These are phyloP conservation scores for Stromatinia cepivora DNA, from an alignment of 2,329 filamentous ascomycete species.

Conservation along the genomic window DNA sequence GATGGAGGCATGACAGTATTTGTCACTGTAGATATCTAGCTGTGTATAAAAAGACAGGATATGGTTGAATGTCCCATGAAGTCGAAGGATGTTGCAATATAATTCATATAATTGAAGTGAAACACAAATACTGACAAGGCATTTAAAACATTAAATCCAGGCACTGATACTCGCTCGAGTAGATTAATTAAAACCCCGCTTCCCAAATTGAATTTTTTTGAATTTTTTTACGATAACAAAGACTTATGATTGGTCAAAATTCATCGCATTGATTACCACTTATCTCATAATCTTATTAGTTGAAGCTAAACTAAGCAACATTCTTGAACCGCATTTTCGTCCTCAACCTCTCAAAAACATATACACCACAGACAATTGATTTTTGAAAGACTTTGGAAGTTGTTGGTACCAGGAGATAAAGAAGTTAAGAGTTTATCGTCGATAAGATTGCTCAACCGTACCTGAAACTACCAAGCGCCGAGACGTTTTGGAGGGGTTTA, in stretches of 20 bases:
- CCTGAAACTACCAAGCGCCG: background rate
- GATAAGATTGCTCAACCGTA: background rate
- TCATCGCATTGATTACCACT: background rate
- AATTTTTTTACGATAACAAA: background rate
- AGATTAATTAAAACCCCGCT: background rate
- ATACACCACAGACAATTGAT: background rate
- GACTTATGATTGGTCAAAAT: slow-evolving; percentile 2
- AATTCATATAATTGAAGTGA: background rate
- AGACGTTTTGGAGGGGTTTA: background rate
- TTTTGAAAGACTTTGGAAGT: background rate
- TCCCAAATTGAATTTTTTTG: background rate
- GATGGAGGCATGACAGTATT: slow-evolving; percentile 16
- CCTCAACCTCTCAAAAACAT: background rate
- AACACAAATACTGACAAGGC: background rate
- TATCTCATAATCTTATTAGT: slow-evolving; percentile 12
- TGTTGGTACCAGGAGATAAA: background rate
- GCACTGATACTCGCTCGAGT: too few species aligned
- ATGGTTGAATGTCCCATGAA: slow-evolving; percentile 7
- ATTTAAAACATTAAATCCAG: background rate
- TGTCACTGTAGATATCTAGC: slow-evolving; percentile 27
- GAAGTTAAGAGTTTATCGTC: background rate
- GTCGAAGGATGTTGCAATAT: background rate
- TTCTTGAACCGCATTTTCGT: background rate
- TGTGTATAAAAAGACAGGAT: slow-evolving; percentile 29
- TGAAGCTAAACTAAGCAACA: background rate